These are phyloP conservation scores for Chlamydomonas schloesseri DNA, from an alignment of 139 green algal genomes.

Conservation along the genomic window DNA sequence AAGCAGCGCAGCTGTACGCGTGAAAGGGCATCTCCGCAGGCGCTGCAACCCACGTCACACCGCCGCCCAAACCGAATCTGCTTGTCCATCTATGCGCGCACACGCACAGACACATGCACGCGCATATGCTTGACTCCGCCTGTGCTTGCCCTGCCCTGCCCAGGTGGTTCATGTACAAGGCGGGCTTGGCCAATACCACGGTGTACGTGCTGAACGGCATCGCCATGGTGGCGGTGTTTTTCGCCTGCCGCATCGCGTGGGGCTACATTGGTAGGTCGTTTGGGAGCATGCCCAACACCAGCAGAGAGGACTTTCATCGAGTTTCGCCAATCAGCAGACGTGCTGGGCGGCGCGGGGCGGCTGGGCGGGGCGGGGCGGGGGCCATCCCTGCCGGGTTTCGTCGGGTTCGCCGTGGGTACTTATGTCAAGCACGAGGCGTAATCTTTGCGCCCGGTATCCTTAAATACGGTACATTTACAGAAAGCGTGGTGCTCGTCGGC, in stretches of 20 bases:
- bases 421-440: background rate
- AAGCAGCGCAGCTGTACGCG: too few species aligned
- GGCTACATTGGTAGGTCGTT: conserved; percentile 43
- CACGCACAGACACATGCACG: too few species aligned
- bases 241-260: conserved; percentile 48
- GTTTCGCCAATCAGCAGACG: background rate
- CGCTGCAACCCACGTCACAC: background rate
- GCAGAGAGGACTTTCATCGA: too few species aligned
- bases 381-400: too few species aligned
- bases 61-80: too few species aligned
- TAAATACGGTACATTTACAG: background rate
- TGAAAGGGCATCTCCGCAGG: too few species aligned
- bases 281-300: too few species aligned
- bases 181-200: conserved; percentile 37
- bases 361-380: too few species aligned
- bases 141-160: background rate
- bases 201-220: conserved; percentile 64
- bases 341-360: too few species aligned
- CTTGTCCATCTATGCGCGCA: too few species aligned
- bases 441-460: too few species aligned
- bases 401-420: background rate
- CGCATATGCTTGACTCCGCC: background rate
- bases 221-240: conserved; percentile 59
- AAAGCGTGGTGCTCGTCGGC: background rate
- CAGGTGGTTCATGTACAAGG: conserved; percentile 69